phyloP scores from a whole-genome alignment of 192 early-diverging fungal species.

The Podila epigama region DNA sequence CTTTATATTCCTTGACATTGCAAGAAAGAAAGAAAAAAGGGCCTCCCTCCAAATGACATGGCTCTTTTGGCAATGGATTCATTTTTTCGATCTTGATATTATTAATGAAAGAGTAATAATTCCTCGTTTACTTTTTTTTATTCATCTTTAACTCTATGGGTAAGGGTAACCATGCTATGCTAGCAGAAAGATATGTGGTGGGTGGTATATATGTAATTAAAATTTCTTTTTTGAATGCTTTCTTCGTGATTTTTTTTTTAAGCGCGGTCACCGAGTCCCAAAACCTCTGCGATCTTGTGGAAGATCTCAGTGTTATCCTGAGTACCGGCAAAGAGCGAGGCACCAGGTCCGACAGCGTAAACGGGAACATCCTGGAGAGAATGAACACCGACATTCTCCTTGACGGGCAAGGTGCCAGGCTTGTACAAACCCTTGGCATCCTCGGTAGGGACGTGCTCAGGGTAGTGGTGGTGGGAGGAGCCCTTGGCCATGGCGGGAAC shows the following conservation, averaged over 20 bases:
- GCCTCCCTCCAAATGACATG: too few relatives aligned
- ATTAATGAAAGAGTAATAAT: too few relatives aligned
- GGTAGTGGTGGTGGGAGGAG: slow-evolving; percentile 45
- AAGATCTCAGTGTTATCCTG: slow-evolving; percentile 60
- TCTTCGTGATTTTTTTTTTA: too few relatives aligned
- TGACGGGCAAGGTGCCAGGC: slow-evolving; percentile 22
- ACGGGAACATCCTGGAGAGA: slow-evolving; percentile 58
- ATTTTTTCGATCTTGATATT: too few relatives aligned
- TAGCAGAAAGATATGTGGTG: background rate
- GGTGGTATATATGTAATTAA: too few relatives aligned
- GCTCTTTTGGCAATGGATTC: too few relatives aligned
- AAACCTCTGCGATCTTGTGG: slow-evolving; percentile 56
- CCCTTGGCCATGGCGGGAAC: slow-evolving; percentile 31
- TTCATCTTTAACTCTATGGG: background rate
- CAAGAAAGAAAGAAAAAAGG: too few relatives aligned
- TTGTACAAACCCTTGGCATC: slow-evolving; percentile 30
- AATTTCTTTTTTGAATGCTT: too few relatives aligned
- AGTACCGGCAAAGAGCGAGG: slow-evolving; percentile 48
- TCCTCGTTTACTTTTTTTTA: too few relatives aligned
- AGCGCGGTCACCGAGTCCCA: slow-evolving; percentile 41
- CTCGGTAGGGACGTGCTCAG: slow-evolving; percentile 16
- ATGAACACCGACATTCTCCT: slow-evolving; percentile 49
- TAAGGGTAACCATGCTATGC: background rate
- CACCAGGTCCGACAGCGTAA: slow-evolving; percentile 52
- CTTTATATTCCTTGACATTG: background rate